Conservation (phyloP, 73 alveolate genomes). For the Uronychia binucleata region DNA sequence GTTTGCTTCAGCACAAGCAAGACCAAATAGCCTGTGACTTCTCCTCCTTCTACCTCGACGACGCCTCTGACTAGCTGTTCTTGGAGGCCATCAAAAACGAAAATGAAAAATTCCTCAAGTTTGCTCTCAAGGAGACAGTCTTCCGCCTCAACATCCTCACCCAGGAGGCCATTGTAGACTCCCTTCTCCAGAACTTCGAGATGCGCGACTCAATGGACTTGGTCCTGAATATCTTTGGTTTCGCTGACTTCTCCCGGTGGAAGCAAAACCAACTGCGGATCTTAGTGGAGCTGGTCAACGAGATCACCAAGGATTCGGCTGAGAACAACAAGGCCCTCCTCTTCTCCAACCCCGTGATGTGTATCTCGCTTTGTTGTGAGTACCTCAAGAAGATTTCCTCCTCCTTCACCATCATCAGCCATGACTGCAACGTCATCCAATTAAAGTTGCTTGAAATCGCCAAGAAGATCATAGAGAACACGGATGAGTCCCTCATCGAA, state of each 20-base stretch:
- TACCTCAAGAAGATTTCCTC: constrained; percentile 36
- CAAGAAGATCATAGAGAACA: constrained; percentile 35
- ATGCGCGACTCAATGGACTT: constrained; percentile 32
- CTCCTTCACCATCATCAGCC: constrained; percentile 42
- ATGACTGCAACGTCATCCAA: constrained; percentile 40
- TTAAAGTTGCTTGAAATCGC: constrained; percentile 36
- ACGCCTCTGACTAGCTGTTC: constrained; percentile 32
- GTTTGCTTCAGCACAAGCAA: constrained; percentile 32
- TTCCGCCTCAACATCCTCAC: constrained; percentile 10
- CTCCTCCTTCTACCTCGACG: constrained; percentile 47
- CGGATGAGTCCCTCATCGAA: constrained; percentile 20
- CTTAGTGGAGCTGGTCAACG: neutral
- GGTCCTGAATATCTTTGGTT: constrained; percentile 30
- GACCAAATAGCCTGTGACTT: constrained; percentile 51
- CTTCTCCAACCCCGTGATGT: constrained; percentile 42
- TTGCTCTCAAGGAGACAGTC: constrained; percentile 38
- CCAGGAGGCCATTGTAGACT: constrained; percentile 2
- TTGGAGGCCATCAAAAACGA: constrained; percentile 44
- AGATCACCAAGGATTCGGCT: constrained; percentile 28
- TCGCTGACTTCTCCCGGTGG: constrained; percentile 55
- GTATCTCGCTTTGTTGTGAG: constrained; percentile 42
- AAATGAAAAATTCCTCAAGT: constrained; percentile 55
- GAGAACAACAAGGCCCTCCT: constrained; percentile 36
- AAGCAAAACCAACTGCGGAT: constrained; percentile 19
- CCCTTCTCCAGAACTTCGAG: constrained; percentile 20